Percentiles rank a stretch among this genome's conserved stretches.
Evolutionary conservation across 139 green algal species (phyloP).

Genomic region (Coelastrella sp.): DNA sequence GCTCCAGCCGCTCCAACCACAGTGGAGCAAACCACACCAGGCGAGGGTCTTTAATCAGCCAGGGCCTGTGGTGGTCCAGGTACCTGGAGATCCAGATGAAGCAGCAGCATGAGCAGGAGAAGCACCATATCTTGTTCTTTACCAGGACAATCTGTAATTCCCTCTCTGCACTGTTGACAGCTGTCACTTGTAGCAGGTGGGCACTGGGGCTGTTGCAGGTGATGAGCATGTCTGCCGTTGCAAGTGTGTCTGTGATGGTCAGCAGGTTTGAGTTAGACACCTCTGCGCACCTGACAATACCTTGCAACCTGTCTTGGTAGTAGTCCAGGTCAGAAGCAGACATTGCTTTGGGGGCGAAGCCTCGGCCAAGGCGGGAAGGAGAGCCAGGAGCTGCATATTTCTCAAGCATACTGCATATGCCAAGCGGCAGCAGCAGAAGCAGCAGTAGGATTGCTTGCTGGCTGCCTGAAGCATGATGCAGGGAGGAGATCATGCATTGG

Average conservation of each 20-base stretch:
- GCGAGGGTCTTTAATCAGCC: slow-evolving; percentile 21
- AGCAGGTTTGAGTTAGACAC: background rate
- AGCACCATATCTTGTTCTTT: background rate
- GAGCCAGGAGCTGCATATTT: slow-evolving; percentile 10
- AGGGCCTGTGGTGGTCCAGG: slow-evolving; percentile 23
- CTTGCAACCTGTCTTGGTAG: slow-evolving; percentile 21
- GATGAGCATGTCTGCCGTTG: no score
- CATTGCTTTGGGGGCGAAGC: background rate
- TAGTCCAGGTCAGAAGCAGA: slow-evolving; percentile 18
- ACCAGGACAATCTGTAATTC: no score
- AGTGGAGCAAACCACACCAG: slow-evolving; percentile 24
- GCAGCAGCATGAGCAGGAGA: background rate
- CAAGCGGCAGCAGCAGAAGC: background rate
- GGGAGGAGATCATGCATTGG: no score
- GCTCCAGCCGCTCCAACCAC: slow-evolving; percentile 35
- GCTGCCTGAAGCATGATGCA: no score
- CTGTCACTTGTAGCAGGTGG: no score
- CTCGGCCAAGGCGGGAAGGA: background rate
- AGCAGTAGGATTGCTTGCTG: background rate
- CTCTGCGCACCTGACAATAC: background rate
- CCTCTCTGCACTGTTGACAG: no score
- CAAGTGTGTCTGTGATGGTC: background rate
- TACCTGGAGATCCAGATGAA: background rate
- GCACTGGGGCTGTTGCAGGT: no score
- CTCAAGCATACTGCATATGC: background rate